phyloP scores from a whole-genome alignment of 306 rosid genomes.

The Parietaria judaica region DNA sequence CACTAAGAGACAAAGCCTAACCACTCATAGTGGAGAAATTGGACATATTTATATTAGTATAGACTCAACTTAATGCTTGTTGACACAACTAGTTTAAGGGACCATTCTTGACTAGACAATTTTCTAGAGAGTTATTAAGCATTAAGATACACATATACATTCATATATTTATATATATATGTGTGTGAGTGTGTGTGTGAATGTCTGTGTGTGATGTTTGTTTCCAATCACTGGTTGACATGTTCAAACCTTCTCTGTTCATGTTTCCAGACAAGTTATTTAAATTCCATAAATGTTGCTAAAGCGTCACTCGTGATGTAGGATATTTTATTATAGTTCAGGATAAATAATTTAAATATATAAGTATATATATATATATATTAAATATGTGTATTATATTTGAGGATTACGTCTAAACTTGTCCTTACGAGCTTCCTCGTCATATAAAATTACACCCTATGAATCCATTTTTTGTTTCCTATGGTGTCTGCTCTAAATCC shows the following conservation, averaged over 20 bases:
- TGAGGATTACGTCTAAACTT: background rate
- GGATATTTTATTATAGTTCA: background rate
- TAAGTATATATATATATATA: too few relatives aligned
- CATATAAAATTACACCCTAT: background rate
- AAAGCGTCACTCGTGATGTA: background rate
- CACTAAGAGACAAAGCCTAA: slow-evolving; percentile 9
- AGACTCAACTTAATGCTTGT: background rate
- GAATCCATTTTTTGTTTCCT: too few relatives aligned
- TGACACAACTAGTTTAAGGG: background rate
- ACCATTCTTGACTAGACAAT: too few relatives aligned
- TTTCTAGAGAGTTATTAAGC: background rate
- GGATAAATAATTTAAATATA: background rate
- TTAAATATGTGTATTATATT: too few relatives aligned
- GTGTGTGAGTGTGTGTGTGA: too few relatives aligned
- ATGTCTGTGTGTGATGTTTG: too few relatives aligned
- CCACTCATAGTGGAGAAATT: slow-evolving; percentile 1
- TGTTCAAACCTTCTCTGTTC: slow-evolving; percentile 1
- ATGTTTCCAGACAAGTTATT: background rate
- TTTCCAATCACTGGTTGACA: background rate
- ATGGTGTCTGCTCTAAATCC: too few relatives aligned
- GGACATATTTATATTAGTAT: background rate
- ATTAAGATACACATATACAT: too few relatives aligned
- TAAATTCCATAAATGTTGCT: background rate
- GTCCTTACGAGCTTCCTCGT: slow-evolving; percentile 4
- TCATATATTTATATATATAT: too few relatives aligned